A percentile compares a stretch with the other conserved stretches of the same genome.
These are phyloP conservation scores for Aspergillus pseudonomiae DNA, from an alignment of 2,329 filamentous ascomycete genomes.

Conservation along the genomic window DNA sequence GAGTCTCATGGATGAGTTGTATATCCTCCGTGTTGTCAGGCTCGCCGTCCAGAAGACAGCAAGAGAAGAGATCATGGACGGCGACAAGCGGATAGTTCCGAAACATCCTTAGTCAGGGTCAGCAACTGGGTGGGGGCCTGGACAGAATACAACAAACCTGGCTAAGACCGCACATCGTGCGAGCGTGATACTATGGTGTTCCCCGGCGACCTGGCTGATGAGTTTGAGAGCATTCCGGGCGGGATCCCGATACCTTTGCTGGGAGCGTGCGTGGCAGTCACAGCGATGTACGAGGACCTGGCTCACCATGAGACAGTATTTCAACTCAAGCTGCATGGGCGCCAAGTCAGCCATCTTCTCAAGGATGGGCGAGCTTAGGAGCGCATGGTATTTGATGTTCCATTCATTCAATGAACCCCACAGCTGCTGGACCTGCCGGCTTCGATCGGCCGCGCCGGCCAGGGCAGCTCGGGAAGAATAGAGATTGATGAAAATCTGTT, in stretches of 20 bases:
- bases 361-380: background rate
- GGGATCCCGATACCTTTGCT: background rate
- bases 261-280: background rate
- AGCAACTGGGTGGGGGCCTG: background rate
- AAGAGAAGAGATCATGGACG: background rate
- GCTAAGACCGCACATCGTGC: background rate
- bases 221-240: background rate
- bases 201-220: background rate
- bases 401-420: background rate
- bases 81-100: background rate
- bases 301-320: slow-evolving; percentile 1
- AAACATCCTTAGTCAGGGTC: background rate
- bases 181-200: background rate
- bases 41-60: background rate
- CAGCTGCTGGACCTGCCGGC: background rate
- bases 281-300: slow-evolving; percentile 2
- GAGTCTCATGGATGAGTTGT: background rate
- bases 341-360: background rate
- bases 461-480: slow-evolving; percentile 4
- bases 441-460: background rate
- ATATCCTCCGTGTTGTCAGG: background rate
- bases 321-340: background rate
- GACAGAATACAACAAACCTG: background rate
- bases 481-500: slow-evolving; percentile 2
- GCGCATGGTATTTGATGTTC: background rate